Conservation (phyloP, 176 grass and related monocot species). For the Calamus simplicifolius region DNA sequence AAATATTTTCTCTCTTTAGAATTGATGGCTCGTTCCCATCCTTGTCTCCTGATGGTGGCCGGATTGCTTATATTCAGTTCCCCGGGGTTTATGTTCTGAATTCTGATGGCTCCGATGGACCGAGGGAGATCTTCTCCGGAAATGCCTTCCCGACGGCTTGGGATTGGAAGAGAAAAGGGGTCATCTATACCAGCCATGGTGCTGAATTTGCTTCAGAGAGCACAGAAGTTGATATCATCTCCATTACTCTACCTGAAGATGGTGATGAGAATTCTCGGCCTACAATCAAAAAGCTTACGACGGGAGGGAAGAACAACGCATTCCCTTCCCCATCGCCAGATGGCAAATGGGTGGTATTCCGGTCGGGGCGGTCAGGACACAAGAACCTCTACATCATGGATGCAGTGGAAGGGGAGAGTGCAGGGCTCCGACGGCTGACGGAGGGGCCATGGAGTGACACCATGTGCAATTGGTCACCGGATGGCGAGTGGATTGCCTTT, state of each 20-base stretch:
- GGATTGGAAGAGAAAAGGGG: slow-evolving; percentile 83
- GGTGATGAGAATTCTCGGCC: neutral
- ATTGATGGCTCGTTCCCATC: slow-evolving; percentile 81
- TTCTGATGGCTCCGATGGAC: slow-evolving; percentile 50
- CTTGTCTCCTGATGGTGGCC: slow-evolving; percentile 73
- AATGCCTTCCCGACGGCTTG: slow-evolving; percentile 73
- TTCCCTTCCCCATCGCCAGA: slow-evolving; percentile 88
- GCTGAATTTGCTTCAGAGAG: slow-evolving; percentile 51
- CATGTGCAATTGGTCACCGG: slow-evolving; percentile 94
- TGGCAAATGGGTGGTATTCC: slow-evolving; percentile 86
- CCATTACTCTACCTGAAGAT: slow-evolving; percentile 32
- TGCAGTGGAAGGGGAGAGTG: slow-evolving; percentile 51
- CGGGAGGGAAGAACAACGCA: slow-evolving; percentile 59
- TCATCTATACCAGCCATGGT: slow-evolving; percentile 70
- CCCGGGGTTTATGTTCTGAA: slow-evolving; percentile 79
- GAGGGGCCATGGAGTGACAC: slow-evolving; percentile 80
- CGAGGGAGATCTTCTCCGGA: slow-evolving; percentile 39
- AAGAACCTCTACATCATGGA: slow-evolving; percentile 96
- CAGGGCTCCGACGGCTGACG: slow-evolving; percentile 44
- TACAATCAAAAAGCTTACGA: slow-evolving; percentile 55
- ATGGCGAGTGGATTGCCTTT: slow-evolving; percentile 94
- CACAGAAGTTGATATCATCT: slow-evolving; percentile 65
- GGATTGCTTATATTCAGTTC: slow-evolving; percentile 58
- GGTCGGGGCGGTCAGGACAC: slow-evolving; percentile 59
- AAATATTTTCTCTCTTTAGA: slow-evolving; percentile 72